phyloP scores from a whole-genome alignment of 805 yeast genomes.

The Middelhovenomyces tepae region DNA sequence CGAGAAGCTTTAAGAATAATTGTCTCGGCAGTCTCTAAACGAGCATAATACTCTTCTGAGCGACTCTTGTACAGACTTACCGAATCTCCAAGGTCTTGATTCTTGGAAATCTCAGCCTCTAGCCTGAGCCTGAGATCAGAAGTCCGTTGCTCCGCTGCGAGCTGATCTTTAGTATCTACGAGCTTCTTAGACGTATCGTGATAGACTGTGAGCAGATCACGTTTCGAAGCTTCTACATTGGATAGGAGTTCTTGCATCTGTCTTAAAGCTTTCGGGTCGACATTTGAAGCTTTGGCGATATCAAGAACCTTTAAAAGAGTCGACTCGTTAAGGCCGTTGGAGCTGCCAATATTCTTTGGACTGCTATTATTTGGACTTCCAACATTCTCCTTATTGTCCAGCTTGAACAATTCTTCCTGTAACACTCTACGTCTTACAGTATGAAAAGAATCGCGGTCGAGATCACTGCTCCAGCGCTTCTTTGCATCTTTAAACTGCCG shows the following conservation, averaged over 20 bases:
- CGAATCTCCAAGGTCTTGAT: slow-evolving; percentile 44
- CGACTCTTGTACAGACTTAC: slow-evolving; percentile 57
- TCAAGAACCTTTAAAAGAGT: slow-evolving; percentile 2
- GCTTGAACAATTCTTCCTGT: too few relatives aligned
- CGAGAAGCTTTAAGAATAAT: slow-evolving; percentile 56
- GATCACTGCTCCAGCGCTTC: slow-evolving; percentile 19
- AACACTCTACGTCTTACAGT: too few relatives aligned
- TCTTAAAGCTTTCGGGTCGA: slow-evolving; percentile 3
- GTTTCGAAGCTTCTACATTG: slow-evolving; percentile 14
- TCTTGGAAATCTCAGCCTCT: slow-evolving; percentile 48
- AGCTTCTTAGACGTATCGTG: slow-evolving; percentile 22
- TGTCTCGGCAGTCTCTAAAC: slow-evolving; percentile 71
- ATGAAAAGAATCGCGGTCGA: too few relatives aligned
- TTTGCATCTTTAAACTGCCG: slow-evolving; percentile 20
- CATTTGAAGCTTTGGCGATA: slow-evolving; percentile 1
- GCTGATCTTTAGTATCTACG: slow-evolving; percentile 16
- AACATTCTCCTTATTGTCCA: too few relatives aligned
- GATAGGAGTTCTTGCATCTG: slow-evolving; percentile 11
- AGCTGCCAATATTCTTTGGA: too few relatives aligned
- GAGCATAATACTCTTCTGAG: slow-evolving; percentile 63
- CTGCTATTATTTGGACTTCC: too few relatives aligned
- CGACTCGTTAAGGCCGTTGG: too few relatives aligned
- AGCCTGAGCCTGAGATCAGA: slow-evolving; percentile 45
- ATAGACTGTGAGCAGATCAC: slow-evolving; percentile 18
- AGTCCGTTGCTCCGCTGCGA: slow-evolving; percentile 12